These are phyloP conservation scores for Starmerella cellae DNA, from an alignment of 805 yeast genomes.

Conservation along the genomic window DNA sequence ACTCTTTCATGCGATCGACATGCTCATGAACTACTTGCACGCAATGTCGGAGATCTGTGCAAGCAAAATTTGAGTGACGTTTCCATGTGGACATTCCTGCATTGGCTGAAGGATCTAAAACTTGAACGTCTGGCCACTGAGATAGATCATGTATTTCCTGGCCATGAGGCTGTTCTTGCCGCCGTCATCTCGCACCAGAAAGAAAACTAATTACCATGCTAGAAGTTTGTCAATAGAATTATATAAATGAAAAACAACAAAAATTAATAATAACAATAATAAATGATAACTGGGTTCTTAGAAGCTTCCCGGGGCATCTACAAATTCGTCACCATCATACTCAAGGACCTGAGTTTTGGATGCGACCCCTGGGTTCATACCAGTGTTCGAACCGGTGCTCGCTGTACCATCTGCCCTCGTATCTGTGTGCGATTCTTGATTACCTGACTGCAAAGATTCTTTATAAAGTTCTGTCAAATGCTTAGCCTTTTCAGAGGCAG, in stretches of 20 bases:
- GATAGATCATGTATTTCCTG: conserved; percentile 7
- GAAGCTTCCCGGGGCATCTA: conserved; percentile 15
- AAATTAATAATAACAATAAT: no score
- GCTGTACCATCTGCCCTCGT: no score
- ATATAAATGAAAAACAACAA: no score
- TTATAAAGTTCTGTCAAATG: background rate
- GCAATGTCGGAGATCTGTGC: conserved; percentile 9
- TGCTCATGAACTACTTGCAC: background rate
- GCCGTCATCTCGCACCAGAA: background rate
- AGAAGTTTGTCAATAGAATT: no score
- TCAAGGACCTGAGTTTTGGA: background rate
- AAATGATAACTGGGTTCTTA: no score
- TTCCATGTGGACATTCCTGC: conserved; percentile 27
- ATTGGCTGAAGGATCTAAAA: conserved; percentile 6
- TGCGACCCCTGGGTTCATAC: no score
- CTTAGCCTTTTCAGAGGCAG: conserved; percentile 45
- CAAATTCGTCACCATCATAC: conserved; percentile 17
- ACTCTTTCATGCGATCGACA: background rate
- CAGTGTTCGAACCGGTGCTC: no score
- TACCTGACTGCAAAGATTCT: no score
- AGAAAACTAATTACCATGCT: no score
- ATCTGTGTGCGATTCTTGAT: no score
- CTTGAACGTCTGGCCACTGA: conserved; percentile 7
- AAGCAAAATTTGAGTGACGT: conserved; percentile 23
- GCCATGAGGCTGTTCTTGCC: conserved; percentile 17